Percentiles rank a stretch among this genome's conserved stretches.
These are phyloP conservation scores for Phialophora tarda DNA, from an alignment of 2,329 filamentous ascomycete species.

Conservation along the genomic window DNA sequence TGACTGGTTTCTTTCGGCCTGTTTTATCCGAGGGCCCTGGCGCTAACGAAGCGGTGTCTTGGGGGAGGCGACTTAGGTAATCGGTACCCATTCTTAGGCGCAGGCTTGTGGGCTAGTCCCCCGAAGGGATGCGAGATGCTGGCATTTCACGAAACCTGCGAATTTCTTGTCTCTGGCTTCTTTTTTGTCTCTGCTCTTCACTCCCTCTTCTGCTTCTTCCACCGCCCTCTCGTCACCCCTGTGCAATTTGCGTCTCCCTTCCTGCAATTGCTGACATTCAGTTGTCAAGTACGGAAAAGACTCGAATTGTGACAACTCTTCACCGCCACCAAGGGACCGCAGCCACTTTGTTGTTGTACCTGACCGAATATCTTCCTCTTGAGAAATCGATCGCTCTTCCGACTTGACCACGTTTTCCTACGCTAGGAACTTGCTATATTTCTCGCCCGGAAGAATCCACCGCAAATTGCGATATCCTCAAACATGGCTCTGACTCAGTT, in stretches of 20 bases:
- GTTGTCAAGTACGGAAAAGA: slow-evolving; percentile 55
- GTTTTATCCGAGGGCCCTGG: not conserved
- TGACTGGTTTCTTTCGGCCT: not conserved
- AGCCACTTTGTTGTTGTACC: slow-evolving; percentile 38
- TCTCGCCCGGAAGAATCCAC: not conserved
- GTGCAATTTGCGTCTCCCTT: slow-evolving; percentile 39
- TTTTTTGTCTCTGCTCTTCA: slow-evolving; percentile 20
- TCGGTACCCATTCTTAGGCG: slow-evolving; percentile 15
- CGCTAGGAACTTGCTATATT: not conserved
- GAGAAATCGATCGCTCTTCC: not conserved
- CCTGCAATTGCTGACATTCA: slow-evolving; percentile 55
- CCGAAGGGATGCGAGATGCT: slow-evolving; percentile 5
- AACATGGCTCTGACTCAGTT: slow-evolving; percentile 91
- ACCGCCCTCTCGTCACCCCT: slow-evolving; percentile 40
- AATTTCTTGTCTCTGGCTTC: slow-evolving; percentile 7
- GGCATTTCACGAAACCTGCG: slow-evolving; percentile 16
- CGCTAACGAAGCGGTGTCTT: slow-evolving; percentile 12
- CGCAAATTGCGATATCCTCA: not conserved
- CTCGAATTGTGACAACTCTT: slow-evolving; percentile 43
- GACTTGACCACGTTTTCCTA: slow-evolving; percentile 2
- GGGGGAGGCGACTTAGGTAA: slow-evolving; percentile 10
- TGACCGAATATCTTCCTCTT: slow-evolving; percentile 23
- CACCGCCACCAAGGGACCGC: slow-evolving; percentile 22
- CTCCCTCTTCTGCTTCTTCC: slow-evolving; percentile 36
- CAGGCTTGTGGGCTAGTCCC: slow-evolving; percentile 13